Percentiles rank a stretch among this genome's conserved stretches.
phyloP scores from a whole-genome alignment of 495 filamentous ascomycete species.

The Cudoniella acicularis region DNA sequence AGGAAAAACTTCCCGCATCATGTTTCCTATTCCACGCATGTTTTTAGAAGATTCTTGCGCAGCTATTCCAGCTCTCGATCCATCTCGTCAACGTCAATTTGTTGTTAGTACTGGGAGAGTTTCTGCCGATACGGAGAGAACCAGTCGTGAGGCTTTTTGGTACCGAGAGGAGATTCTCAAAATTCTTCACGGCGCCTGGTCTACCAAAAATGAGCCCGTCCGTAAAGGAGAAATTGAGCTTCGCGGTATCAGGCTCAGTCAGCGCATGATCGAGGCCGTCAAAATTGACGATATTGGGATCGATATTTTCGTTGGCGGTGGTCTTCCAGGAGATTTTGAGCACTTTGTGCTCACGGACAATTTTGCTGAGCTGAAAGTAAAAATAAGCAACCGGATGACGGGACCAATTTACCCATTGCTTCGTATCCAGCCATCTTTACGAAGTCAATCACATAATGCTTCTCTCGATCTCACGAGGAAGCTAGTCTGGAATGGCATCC shows the following conservation, averaged over 20 bases:
- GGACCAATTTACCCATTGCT: slow-evolving; percentile 68
- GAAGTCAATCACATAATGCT: slow-evolving; percentile 65
- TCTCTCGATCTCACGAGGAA: slow-evolving; percentile 82
- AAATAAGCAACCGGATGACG: slow-evolving; percentile 66
- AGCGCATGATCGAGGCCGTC: slow-evolving; percentile 79
- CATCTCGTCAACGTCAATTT: slow-evolving; percentile 75
- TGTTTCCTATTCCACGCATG: slow-evolving; percentile 72
- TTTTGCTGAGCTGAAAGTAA: slow-evolving; percentile 65
- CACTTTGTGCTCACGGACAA: slow-evolving; percentile 56
- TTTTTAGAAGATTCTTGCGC: slow-evolving; percentile 73
- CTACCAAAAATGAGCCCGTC: slow-evolving; percentile 44
- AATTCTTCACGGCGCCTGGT: slow-evolving; percentile 67
- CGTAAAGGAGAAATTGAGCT: slow-evolving; percentile 71
- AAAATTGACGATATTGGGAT: slow-evolving; percentile 78
- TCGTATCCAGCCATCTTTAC: slow-evolving; percentile 71
- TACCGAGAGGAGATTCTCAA: slow-evolving; percentile 82
- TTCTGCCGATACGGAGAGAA: slow-evolving; percentile 73
- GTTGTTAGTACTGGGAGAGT: slow-evolving; percentile 78
- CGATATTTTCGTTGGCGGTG: slow-evolving; percentile 49
- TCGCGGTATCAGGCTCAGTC: slow-evolving; percentile 64
- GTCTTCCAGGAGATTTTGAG: slow-evolving; percentile 10
- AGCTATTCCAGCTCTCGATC: slow-evolving; percentile 76
- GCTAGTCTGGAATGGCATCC: slow-evolving; percentile 76
- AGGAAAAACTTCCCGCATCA: slow-evolving; percentile 71
- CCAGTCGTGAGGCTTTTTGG: slow-evolving; percentile 85